Conservation (phyloP, 495 filamentous ascomycete genomes). For the Aspergillus haitiensis region DNA sequence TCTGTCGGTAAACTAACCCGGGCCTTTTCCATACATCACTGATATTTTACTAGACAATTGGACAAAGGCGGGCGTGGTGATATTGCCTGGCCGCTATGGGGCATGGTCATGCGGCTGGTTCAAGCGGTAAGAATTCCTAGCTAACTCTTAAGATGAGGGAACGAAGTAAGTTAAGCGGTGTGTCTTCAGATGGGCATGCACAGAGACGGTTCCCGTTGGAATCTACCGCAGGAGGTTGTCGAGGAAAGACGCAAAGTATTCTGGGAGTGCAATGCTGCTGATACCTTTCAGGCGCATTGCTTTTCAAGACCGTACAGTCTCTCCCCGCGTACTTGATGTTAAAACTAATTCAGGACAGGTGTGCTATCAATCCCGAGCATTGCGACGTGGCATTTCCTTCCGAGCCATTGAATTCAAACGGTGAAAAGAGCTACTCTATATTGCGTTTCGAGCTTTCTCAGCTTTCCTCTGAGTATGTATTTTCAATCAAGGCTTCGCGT, state of each 20-base stretch:
- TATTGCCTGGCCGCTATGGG: background rate
- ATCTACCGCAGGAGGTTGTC: background rate
- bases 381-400: background rate
- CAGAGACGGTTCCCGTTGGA: background rate
- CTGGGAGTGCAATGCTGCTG: background rate
- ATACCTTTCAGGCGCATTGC: background rate
- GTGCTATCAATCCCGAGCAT: conserved; percentile 1
- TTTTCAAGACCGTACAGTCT: background rate
- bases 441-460: background rate
- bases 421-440: background rate
- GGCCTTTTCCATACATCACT: background rate
- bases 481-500: background rate
- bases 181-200: background rate
- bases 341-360: background rate
- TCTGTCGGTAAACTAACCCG: background rate
- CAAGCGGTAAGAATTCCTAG: background rate
- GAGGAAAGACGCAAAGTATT: background rate
- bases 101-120: background rate
- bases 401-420: background rate
- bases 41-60: background rate
- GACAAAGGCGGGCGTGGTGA: background rate
- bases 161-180: background rate
- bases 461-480: background rate
- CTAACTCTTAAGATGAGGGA: background rate
- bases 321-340: background rate